Percentiles rank a stretch among this genome's conserved stretches.
phyloP scores from a whole-genome alignment of 1,139 yeast species.

The Yamadazyma blattariae region DNA sequence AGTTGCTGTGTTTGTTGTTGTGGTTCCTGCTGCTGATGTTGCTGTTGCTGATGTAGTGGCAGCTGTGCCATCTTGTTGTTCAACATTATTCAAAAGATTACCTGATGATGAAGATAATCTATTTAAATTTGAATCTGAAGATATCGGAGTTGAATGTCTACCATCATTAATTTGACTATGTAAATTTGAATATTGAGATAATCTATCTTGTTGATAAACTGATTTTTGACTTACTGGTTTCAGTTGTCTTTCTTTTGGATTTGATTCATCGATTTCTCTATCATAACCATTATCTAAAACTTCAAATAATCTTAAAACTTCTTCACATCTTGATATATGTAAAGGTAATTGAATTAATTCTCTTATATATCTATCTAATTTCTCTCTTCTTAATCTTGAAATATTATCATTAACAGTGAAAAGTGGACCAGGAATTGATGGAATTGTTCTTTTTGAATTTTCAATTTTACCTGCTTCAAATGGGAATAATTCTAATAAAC shows the following conservation, averaged over 20 bases:
- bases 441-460: slow-evolving; percentile 69
- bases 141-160: slow-evolving; percentile 26
- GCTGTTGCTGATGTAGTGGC: slow-evolving; percentile 6
- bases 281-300: slow-evolving; percentile 64
- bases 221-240: slow-evolving; percentile 42
- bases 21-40: neutral
- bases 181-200: slow-evolving; percentile 39
- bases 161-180: slow-evolving; percentile 16
- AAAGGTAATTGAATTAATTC: slow-evolving; percentile 73
- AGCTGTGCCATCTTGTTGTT: neutral
- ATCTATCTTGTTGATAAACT: slow-evolving; percentile 41
- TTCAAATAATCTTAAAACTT: slow-evolving; percentile 71
- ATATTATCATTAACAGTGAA: slow-evolving; percentile 88
- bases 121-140: slow-evolving; percentile 22
- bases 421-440: slow-evolving; percentile 95
- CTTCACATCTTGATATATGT: slow-evolving; percentile 68
- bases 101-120: slow-evolving; percentile 16
- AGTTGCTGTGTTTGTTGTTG: neutral
- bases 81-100: slow-evolving; percentile 8
- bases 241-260: slow-evolving; percentile 24
- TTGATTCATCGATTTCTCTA: slow-evolving; percentile 31
- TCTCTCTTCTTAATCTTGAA: slow-evolving; percentile 80
- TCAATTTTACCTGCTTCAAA: slow-evolving; percentile 89
- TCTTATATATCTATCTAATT: slow-evolving; percentile 78
- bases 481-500: slow-evolving; percentile 79